These are phyloP conservation scores for Apophysomyces elegans DNA, from an alignment of 371 early-diverging fungal species.

Conservation along the genomic window DNA sequence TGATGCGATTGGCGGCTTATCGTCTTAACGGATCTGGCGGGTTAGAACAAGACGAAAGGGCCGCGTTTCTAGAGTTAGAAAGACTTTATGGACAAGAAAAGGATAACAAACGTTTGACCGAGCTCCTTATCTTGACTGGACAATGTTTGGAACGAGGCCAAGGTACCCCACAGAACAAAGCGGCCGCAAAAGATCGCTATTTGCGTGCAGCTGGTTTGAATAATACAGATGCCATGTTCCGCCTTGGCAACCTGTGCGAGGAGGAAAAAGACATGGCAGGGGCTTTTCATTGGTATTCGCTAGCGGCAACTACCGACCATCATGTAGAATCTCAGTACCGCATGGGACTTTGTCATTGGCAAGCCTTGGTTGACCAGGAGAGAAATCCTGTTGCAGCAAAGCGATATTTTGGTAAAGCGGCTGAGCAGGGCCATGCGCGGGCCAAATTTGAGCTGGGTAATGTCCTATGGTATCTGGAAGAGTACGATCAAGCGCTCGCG, in stretches of 20 bases:
- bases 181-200: slow-evolving; percentile 16
- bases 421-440: slow-evolving; percentile 30
- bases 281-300: slow-evolving; percentile 34
- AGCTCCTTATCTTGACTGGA: slow-evolving; percentile 23
- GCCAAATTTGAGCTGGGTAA: slow-evolving; percentile 36
- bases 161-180: slow-evolving; percentile 36
- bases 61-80: slow-evolving; percentile 11
- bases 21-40: slow-evolving; percentile 25
- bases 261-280: slow-evolving; percentile 14
- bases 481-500: slow-evolving; percentile 16
- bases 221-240: slow-evolving; percentile 23
- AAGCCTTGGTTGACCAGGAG: slow-evolving; percentile 32
- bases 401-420: slow-evolving; percentile 36
- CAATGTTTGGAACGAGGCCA: slow-evolving; percentile 26
- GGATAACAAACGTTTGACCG: slow-evolving; percentile 8
- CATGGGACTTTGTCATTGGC: slow-evolving; percentile 34
- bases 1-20: slow-evolving; percentile 24
- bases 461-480: slow-evolving; percentile 31
- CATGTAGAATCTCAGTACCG: slow-evolving; percentile 35
- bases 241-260: slow-evolving; percentile 15
- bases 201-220: slow-evolving; percentile 2
- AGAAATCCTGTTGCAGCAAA: slow-evolving; percentile 30
- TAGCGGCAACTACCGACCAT: slow-evolving; percentile 33
- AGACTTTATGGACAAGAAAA: not conserved
- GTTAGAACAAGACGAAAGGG: slow-evolving; percentile 17